Conservation (phyloP, 1,284 basidiomycete genomes). For the Trichosporon coremiiforme region DNA sequence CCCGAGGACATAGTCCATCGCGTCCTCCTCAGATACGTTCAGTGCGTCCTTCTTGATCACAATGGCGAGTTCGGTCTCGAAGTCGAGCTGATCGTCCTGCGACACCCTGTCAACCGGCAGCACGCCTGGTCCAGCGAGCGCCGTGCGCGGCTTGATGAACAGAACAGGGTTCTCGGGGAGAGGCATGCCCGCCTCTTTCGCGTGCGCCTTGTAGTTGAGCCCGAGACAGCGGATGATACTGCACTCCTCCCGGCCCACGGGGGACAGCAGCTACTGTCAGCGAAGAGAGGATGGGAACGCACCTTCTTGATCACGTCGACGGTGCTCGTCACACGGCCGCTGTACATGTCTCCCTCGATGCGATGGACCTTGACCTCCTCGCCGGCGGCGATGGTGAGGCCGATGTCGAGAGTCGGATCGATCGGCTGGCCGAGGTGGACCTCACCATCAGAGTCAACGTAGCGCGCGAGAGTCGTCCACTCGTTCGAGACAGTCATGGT, state of each 20-base stretch:
- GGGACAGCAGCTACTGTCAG: conserved; percentile 29
- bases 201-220: conserved; percentile 51
- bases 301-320: conserved; percentile 22
- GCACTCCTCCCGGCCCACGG: conserved; percentile 42
- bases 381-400: conserved; percentile 42
- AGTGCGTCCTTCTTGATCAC: conserved; percentile 59
- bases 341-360: conserved; percentile 30
- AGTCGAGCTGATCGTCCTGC: conserved; percentile 59
- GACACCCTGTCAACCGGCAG: conserved; percentile 56
- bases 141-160: conserved; percentile 59
- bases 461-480: conserved; percentile 47
- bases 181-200: conserved; percentile 36
- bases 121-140: conserved; percentile 56
- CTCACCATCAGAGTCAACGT: conserved; percentile 29
- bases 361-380: conserved; percentile 30
- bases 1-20: conserved; percentile 62
- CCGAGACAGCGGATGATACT: conserved; percentile 53
- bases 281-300: background rate
- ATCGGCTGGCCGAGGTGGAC: conserved; percentile 46
- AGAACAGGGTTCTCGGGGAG: conserved; percentile 48
- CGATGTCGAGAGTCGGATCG: conserved; percentile 53
- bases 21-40: conserved; percentile 59
- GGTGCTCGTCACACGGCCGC: conserved; percentile 20
- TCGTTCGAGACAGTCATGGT: conserved; percentile 23
- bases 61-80: conserved; percentile 60